Evolutionary conservation across 768 basidiomycete species (phyloP), one percentile per base, ranked within the genome.

Genomic region (Lactarius trivialis): DNA sequence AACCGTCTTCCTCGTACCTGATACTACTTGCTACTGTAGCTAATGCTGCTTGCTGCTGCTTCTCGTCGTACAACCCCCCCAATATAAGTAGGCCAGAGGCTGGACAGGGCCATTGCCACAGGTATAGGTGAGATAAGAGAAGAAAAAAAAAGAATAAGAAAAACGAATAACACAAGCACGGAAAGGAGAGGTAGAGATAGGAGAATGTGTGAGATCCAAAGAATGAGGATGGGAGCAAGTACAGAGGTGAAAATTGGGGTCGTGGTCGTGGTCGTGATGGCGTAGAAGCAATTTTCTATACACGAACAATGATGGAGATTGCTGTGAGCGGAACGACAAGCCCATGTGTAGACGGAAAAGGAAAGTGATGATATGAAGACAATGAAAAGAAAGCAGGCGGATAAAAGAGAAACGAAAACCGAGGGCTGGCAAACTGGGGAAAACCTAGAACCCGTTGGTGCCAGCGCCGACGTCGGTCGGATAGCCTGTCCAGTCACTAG

Each of bases 391-490:
- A 48, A 17, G 33, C 21, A 48, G 45, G 12, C 4, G 5, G 1
- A 26, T 37, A 26, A 24, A 51, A 37, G 52, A 28, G 19, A 28
- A 43, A 55, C 30, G 19, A 21, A 41, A 30, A 30, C 30, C 14
- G 30, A n/a, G n/a, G n/a, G n/a, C n/a, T n/a, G n/a, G n/a, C n/a
- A n/a, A n/a, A n/a, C n/a, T n/a, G n/a, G n/a, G n/a, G n/a, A n/a
- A n/a, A n/a, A 30, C 75, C 76, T 78, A 45, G 63, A 55, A 68
- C 70, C 72, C 60, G 55, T 32, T 69, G 71, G 39, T 58, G 68
- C 41, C 67, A 68, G 2, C 70, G 14, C 62, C 60, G 56, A 62
- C 58, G 28, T 70, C 67, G 56, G 65, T 67, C 21, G 63, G 39
- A 45, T 64, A 64, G 34, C 63, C 58, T 43, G 58, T 55, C 73